Conservation (phyloP, 352 stramenopile genomes). For the Phytophthora vignae region DNA sequence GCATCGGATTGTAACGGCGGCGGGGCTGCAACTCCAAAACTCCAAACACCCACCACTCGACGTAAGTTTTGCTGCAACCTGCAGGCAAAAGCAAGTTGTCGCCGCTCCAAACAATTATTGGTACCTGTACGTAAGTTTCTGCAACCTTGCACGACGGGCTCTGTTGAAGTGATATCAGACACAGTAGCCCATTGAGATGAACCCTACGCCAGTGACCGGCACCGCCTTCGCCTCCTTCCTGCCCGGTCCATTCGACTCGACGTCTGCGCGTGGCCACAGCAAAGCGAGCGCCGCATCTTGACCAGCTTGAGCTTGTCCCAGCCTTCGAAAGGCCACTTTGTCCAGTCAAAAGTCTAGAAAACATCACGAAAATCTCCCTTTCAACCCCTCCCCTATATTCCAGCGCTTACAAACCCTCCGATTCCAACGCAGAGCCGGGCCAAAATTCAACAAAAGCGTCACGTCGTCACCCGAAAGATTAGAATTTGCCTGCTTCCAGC, state of each 20-base stretch:
- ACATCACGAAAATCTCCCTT: background rate
- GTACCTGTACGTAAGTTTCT: background rate
- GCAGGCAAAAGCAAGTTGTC: background rate
- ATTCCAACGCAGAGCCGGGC: background rate
- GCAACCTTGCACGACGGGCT: background rate
- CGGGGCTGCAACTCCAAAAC: background rate
- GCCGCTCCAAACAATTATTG: background rate
- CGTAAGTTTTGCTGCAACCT: background rate
- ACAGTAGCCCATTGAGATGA: background rate
- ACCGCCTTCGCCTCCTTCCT: background rate
- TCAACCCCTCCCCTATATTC: background rate
- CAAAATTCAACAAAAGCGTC: background rate
- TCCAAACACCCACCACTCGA: background rate
- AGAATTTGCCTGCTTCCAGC: background rate
- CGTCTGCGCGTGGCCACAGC: background rate
- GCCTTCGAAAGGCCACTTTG: background rate
- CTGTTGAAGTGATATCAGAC: conserved; percentile 6
- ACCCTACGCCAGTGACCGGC: background rate
- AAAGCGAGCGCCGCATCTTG: conserved; percentile 2
- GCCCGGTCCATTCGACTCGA: too few relatives aligned
- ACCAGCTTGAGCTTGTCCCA: background rate
- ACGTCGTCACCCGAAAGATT: background rate
- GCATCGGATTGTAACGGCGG: too few relatives aligned
- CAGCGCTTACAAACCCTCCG: background rate
- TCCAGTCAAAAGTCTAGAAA: background rate